These are phyloP conservation scores for Veloporphyrellus conicus DNA, from an alignment of 1,284 basidiomycete genomes.

Conservation along the genomic window DNA sequence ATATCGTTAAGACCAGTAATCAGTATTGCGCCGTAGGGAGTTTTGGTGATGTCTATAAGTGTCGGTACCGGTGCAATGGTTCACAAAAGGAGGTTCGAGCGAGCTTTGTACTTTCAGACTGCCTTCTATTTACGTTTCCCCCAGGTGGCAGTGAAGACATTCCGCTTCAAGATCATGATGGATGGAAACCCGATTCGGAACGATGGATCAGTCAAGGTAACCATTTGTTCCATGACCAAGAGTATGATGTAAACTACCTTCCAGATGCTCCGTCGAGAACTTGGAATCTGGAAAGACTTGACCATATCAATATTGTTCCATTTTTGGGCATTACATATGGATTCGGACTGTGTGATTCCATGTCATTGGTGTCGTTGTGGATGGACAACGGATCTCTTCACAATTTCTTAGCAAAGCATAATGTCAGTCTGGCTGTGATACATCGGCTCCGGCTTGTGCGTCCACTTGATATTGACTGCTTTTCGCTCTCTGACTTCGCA, in stretches of 20 bases:
- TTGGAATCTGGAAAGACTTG: background rate
- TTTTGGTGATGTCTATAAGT: constrained; percentile 5
- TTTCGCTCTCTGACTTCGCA: background rate
- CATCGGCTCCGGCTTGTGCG: constrained; percentile 11
- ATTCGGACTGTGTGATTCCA: constrained; percentile 5
- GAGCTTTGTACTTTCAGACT: background rate
- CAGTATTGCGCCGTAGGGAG: constrained; percentile 2
- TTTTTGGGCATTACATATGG: too few relatives aligned
- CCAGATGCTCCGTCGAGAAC: constrained; percentile 11
- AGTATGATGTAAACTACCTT: too few relatives aligned
- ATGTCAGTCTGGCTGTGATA: background rate
- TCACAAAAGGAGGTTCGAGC: constrained; percentile 1
- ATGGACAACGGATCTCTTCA: background rate
- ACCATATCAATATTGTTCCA: too few relatives aligned
- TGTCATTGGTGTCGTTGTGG: constrained; percentile 11
- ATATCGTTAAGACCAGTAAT: background rate
- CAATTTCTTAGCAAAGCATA: constrained; percentile 6
- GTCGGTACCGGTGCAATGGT: background rate
- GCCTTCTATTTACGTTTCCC: background rate
- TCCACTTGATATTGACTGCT: background rate
- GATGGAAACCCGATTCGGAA: background rate
- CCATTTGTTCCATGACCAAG: too few relatives aligned
- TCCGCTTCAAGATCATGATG: background rate
- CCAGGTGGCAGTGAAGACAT: constrained; percentile 19
- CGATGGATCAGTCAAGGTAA: background rate